Evolutionary conservation across 441 rosid species (phyloP).

Genomic region (Populus trichocarpa): DNA sequence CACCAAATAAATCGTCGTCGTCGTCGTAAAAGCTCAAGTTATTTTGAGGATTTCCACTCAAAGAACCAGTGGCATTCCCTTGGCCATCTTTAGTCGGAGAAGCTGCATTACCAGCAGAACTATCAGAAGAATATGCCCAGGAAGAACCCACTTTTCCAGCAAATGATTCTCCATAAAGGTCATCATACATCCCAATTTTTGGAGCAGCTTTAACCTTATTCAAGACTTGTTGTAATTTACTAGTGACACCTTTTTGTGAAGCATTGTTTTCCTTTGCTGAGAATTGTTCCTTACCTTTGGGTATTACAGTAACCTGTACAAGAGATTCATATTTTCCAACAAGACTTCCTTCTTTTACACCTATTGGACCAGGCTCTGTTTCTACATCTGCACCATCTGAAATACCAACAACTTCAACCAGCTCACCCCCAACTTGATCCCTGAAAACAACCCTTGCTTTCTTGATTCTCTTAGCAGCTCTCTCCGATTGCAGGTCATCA

Average conservation of each 20-base stretch:
- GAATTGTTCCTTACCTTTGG: conserved; percentile 62
- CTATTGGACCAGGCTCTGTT: conserved; percentile 94
- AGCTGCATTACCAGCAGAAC: conserved; percentile 21
- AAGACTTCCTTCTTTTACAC: conserved; percentile 96
- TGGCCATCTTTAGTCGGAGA: conserved; percentile 35
- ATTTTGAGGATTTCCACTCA: conserved; percentile 28
- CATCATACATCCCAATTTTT: conserved; percentile 66
- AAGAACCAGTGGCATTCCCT: conserved; percentile 20
- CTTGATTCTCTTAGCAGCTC: conserved; percentile 59
- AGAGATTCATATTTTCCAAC: conserved; percentile 94
- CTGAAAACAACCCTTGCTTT: conserved; percentile 59
- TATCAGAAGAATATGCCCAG: conserved; percentile 61
- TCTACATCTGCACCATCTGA: conserved; percentile 98
- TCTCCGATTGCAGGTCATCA: conserved; percentile 26
- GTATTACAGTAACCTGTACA: conserved; percentile 70
- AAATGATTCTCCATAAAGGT: conserved; percentile 72
- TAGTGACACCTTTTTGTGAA: conserved; percentile 56
- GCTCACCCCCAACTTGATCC: conserved; percentile 92
- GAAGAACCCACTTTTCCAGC: conserved; percentile 70
- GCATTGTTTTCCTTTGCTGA: conserved; percentile 42
- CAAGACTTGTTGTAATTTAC: conserved; percentile 69
- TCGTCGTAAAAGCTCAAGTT: conserved; percentile 26
- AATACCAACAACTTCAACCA: conserved; percentile 82
- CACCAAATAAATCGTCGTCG: conserved; percentile 86
- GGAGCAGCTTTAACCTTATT: conserved; percentile 53